A percentile compares a stretch with the other conserved stretches of the same genome.
Evolutionary conservation across 2,329 filamentous ascomycete species (phyloP).

Genomic region (Penicillium sp.): DNA sequence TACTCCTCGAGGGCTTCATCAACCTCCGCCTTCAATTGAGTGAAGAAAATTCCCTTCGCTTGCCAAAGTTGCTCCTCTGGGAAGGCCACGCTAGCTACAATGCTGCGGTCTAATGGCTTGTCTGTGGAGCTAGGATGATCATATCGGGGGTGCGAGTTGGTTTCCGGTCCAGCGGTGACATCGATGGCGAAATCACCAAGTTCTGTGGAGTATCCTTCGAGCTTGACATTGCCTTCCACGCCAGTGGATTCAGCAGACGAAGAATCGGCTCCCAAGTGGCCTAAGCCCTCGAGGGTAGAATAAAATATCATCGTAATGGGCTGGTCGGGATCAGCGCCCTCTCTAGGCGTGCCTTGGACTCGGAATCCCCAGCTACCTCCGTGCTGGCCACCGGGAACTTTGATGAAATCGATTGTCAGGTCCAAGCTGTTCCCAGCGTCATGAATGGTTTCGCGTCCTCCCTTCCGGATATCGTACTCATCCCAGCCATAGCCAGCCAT

Average conservation of each 20-base stretch:
- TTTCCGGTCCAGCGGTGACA: slow-evolving; percentile 67
- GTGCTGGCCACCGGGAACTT: slow-evolving; percentile 78
- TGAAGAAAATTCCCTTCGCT: slow-evolving; percentile 65
- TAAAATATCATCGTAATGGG: slow-evolving; percentile 82
- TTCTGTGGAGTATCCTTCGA: slow-evolving; percentile 67
- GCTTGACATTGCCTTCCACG: slow-evolving; percentile 59
- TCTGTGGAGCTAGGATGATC: slow-evolving; percentile 62
- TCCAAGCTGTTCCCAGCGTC: slow-evolving; percentile 86
- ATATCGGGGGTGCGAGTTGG: slow-evolving; percentile 55
- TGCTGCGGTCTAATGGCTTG: slow-evolving; percentile 71
- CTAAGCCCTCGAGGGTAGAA: slow-evolving; percentile 72
- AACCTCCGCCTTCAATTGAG: slow-evolving; percentile 61
- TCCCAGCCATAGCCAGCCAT: slow-evolving; percentile 98
- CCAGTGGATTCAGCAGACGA: slow-evolving; percentile 51
- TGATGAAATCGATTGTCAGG: slow-evolving; percentile 89
- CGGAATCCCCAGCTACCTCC: slow-evolving; percentile 91
- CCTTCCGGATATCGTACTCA: slow-evolving; percentile 85
- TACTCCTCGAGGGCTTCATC: slow-evolving; percentile 59
- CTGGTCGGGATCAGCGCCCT: slow-evolving; percentile 63
- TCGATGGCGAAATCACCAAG: slow-evolving; percentile 78
- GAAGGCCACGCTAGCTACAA: slow-evolving; percentile 69
- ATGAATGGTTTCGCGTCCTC: slow-evolving; percentile 85
- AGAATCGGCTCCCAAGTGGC: slow-evolving; percentile 60
- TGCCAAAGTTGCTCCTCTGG: slow-evolving; percentile 77
- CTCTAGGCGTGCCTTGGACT: slow-evolving; percentile 75